Percentiles rank a stretch among this genome's conserved stretches.
Conservation (phyloP, 2,329 filamentous ascomycete genomes). For the Pseudogymnoascus sp. region DNA sequence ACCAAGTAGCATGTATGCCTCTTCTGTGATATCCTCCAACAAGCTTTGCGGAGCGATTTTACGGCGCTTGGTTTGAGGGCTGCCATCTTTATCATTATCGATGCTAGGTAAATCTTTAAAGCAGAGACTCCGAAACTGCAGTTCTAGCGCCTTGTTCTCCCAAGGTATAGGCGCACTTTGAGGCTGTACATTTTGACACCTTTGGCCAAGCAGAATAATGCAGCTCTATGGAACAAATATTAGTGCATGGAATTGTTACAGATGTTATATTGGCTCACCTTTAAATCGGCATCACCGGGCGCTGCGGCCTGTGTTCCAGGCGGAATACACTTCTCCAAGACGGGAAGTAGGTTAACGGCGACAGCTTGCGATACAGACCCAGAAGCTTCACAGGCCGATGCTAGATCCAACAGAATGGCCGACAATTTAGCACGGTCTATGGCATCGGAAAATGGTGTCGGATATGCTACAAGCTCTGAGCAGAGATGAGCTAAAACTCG, state of each 20-base stretch:
- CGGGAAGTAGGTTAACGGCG: constrained; percentile 21
- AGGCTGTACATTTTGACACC: constrained; percentile 15
- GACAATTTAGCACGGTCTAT: constrained; percentile 17
- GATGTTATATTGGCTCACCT: not conserved
- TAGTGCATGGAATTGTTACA: not conserved
- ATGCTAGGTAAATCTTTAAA: constrained; percentile 12
- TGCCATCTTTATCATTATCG: constrained; percentile 10
- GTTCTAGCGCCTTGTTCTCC: constrained; percentile 20
- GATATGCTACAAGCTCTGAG: constrained; percentile 20
- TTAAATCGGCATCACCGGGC: constrained; percentile 1
- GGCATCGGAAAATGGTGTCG: constrained; percentile 16
- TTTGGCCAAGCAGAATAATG: constrained; percentile 16
- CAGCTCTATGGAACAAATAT: constrained; percentile 16
- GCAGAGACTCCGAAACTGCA: constrained; percentile 20
- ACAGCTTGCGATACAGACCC: constrained; percentile 20
- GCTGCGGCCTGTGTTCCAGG: not conserved
- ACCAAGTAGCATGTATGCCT: constrained; percentile 30
- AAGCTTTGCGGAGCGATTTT: constrained; percentile 29
- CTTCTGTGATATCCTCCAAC: constrained; percentile 30
- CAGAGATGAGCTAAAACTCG: constrained; percentile 23
- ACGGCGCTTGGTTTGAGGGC: constrained; percentile 23
- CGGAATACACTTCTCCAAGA: not conserved
- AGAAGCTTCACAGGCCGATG: constrained; percentile 20
- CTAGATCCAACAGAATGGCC: constrained; percentile 21
- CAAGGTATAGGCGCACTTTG: constrained; percentile 14